Base-by-base conservation (phyloP, 768 basidiomycete genomes). In the Sistotremastrum niveocremeum region DNA sequence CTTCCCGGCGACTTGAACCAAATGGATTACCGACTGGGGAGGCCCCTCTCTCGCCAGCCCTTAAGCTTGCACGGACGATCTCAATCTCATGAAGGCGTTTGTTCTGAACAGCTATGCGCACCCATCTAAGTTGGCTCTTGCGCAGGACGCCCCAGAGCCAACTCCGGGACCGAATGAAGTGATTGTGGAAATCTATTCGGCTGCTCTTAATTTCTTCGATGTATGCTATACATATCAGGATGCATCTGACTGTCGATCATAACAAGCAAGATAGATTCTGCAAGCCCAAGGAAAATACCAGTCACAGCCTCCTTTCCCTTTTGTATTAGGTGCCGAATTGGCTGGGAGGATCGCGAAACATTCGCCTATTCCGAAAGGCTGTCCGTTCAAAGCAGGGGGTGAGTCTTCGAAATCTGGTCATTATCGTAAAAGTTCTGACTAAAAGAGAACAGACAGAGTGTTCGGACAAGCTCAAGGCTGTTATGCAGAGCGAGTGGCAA, bases 281-380 rank as follows among this genome's bases (percentile, higher is more conserved):
- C 88, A 91, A 65, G 68, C 79, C 0, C 87, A 91, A 62, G 91
- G 91, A 41, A 91, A 85, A 66, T 84, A 94, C 59, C 91, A 94
- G 57, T 61, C 63, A 45, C 81, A 91, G 57, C 88, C 86, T 0
- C 74, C 84, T 0, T 70, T 88, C 36, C 93, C 93, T 0, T 95
- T 93, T 63, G 70, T 78, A 5, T 73, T 91, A 4, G 91, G 91
- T 10, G 68, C 75, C 35, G 86, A 99, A 61, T 85, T 97, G 55
- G 76, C 90, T 3, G 94, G 94, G 0, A 70, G 64, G 46, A 79
- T 98, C 49, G 69, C 83, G 6, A 50, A 56, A 10, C 61, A 71
- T 50, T 88, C 85, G 3, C 82, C 80, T 28, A 80, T 94, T 28
- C 93, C 93, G 3, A 57, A 70, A 31, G 84, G 79, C 5, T 94